Evolutionary conservation across 352 stramenopile species (phyloP).

Genomic region (Pythium sukuiense): DNA sequence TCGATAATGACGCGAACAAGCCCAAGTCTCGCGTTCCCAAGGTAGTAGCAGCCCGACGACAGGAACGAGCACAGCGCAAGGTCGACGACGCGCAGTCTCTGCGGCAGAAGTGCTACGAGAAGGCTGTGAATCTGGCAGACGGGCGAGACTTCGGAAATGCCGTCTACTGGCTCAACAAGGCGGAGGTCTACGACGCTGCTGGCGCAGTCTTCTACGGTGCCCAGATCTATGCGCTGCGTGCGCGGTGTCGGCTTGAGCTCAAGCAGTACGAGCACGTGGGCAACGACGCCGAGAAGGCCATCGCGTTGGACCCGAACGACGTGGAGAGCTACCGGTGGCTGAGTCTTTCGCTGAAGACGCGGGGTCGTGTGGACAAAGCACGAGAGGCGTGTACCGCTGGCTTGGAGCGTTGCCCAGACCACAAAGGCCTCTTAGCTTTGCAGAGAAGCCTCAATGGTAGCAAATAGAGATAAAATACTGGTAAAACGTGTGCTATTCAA

Average conservation of each 20-base stretch:
- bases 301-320: conserved; percentile 11
- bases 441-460: conserved; percentile 6
- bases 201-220: background rate
- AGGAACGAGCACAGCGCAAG: conserved; percentile 17
- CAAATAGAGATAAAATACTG: too few relatives aligned
- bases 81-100: conserved; percentile 17
- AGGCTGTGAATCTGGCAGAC: conserved; percentile 18
- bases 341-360: conserved; percentile 6
- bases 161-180: conserved; percentile 27
- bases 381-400: conserved; percentile 5
- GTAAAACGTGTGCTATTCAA: too few relatives aligned
- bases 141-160: conserved; percentile 25
- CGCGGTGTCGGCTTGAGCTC: conserved; percentile 23
- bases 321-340: conserved; percentile 17
- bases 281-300: conserved; percentile 10
- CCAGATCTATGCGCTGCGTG: conserved; percentile 11
- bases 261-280: conserved; percentile 24
- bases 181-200: conserved; percentile 11
- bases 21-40: conserved; percentile 19
- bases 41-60: conserved; percentile 15
- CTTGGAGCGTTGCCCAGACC: background rate
- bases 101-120: conserved; percentile 14
- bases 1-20: background rate
- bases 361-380: conserved; percentile 11
- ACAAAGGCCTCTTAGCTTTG: conserved; percentile 13